phyloP scores from a whole-genome alignment of 2,329 filamentous ascomycete genomes.

The Cucurbitaria berberidis region DNA sequence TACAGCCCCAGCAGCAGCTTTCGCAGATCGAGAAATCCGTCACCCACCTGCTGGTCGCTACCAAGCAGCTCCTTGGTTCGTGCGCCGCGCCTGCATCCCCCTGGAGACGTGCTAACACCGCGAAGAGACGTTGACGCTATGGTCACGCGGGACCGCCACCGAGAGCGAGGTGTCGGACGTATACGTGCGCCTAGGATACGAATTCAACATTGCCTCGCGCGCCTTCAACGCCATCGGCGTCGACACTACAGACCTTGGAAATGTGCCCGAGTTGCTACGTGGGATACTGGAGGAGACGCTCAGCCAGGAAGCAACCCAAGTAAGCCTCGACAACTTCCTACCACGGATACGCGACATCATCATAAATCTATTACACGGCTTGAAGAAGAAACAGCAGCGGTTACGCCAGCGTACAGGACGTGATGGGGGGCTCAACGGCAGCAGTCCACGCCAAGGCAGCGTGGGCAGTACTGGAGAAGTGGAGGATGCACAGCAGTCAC shows the following conservation, averaged over 20 bases:
- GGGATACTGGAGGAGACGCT: slow-evolving; percentile 93
- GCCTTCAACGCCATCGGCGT: slow-evolving; percentile 97
- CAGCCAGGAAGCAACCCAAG: slow-evolving; percentile 92
- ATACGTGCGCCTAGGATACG: slow-evolving; percentile 95
- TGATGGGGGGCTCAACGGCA: slow-evolving; percentile 52
- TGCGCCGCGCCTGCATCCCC: slow-evolving; percentile 11
- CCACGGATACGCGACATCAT: slow-evolving; percentile 97
- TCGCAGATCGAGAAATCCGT: slow-evolving; percentile 99
- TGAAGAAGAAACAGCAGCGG: slow-evolving; percentile 97
- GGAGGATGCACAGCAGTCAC: slow-evolving; percentile 51
- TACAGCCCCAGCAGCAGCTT: slow-evolving; percentile 73
- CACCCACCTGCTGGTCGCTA: slow-evolving; percentile 87
- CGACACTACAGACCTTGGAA: slow-evolving; percentile 90
- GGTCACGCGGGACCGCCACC: slow-evolving; percentile 90
- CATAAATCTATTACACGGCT: slow-evolving; percentile 91
- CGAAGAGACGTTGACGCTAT: slow-evolving; percentile 88
- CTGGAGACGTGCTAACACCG: slow-evolving; percentile 17
- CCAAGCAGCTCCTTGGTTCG: slow-evolving; percentile 81
- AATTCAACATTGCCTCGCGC: slow-evolving; percentile 98
- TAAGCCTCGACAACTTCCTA: slow-evolving; percentile 91
- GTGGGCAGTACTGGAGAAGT: slow-evolving; percentile 39
- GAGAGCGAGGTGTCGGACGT: slow-evolving; percentile 97
- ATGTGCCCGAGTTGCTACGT: slow-evolving; percentile 89
- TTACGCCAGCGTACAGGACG: slow-evolving; percentile 65
- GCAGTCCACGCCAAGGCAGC: slow-evolving; percentile 49